Base-by-base conservation (phyloP, 495 filamentous ascomycete genomes). In the Penicillium argentinense region DNA sequence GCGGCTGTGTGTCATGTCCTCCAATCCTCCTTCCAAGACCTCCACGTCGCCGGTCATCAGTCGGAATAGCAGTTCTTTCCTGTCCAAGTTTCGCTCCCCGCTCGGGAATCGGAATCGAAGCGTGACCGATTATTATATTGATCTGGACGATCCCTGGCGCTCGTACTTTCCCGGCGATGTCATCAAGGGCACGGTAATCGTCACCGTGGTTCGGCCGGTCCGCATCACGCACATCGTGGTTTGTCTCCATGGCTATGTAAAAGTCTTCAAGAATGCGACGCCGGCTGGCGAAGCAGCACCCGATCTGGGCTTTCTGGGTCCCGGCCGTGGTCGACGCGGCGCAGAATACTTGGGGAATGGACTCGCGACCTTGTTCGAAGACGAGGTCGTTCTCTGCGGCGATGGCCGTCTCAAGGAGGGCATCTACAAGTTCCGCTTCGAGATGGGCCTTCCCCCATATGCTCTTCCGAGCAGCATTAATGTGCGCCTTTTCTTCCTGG, bases 161-260 rank as follows among this genome's bases (percentile, higher is more conserved):
- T 83, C 88, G 39, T 96, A 97, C 62, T 82, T 80, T 26, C 82
- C 82, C 8, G 84, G 84, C 5, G 84, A 86, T 57, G 54, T 69
- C 14, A 75, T 86, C 39, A 80, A 72, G 49, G 93, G 93, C 30
- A 83, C 80, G 38, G 89, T 98, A 1, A 72, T 90, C 19, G 71
- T 97, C 41, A 88, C 84, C 36, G 83, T 93, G 37, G 76, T 88
- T 38, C 91, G 90, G 48, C 83, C 91, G 18, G 66, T 93, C 44
- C 82, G 89, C 59, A 84, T 97, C 53, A 97, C 92, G 12, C 93
- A 98, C 75, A 73, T 98, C 16, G 88, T 89, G 18, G 82, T 96
- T 44, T 81, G 83, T 54, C 75, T 98, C 32, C 87, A 96, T 67
- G 93, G 93, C 39, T 87, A 83, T 64, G 91, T 92, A 46, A 88